These are phyloP conservation scores for Digitaria exilis DNA, from an alignment of 202 grass and related monocot genomes.

Conservation along the genomic window DNA sequence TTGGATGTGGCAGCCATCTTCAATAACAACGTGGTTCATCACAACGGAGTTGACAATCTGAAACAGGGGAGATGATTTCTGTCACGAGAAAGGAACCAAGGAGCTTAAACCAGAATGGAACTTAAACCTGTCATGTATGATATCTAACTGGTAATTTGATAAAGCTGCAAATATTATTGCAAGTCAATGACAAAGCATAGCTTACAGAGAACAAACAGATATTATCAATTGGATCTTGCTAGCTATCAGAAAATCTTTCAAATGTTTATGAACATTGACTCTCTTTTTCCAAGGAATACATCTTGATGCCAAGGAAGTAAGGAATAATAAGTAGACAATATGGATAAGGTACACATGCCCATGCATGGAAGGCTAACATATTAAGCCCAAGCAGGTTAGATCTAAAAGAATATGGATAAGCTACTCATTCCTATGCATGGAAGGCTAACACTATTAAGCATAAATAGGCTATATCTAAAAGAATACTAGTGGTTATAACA, in stretches of 20 bases:
- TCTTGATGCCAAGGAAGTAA: background rate
- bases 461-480: background rate
- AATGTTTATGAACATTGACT: background rate
- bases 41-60: slow-evolving; percentile 97
- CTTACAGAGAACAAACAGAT: background rate
- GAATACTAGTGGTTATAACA: background rate
- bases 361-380: background rate
- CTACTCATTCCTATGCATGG: background rate
- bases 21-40: slow-evolving; percentile 95
- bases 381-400: background rate
- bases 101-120: background rate
- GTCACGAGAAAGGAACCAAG: background rate
- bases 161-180: slow-evolving; percentile 6
- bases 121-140: background rate
- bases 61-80: background rate
- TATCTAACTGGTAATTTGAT: slow-evolving; percentile 1
- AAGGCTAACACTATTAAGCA: background rate
- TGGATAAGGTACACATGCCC: background rate
- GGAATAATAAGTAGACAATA: background rate
- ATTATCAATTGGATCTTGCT: slow-evolving; percentile 8
- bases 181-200: background rate
- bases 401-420: slow-evolving; percentile 9
- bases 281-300: background rate
- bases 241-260: background rate
- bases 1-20: slow-evolving; percentile 94